phyloP scores from a whole-genome alignment of 139 green algal genomes.

The Trebouxia sp. region DNA sequence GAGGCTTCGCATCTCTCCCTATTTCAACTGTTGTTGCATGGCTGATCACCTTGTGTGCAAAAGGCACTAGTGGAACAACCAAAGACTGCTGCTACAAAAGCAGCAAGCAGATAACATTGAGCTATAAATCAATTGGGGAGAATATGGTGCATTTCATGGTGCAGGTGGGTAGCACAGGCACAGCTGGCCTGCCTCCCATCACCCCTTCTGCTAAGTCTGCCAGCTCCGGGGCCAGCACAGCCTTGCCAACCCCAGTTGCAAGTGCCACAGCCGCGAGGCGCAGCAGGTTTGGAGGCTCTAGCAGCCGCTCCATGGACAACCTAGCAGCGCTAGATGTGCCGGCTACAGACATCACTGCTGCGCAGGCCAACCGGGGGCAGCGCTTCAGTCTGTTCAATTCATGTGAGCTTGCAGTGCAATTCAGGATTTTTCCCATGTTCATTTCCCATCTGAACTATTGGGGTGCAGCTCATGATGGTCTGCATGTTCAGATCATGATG shows the following conservation, averaged over 20 bases:
- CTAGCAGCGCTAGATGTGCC: neutral
- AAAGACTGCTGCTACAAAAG: too few relatives aligned
- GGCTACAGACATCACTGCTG: neutral
- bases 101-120: too few relatives aligned
- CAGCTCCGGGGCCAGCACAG: constrained; percentile 8
- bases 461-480: too few relatives aligned
- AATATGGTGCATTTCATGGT: neutral
- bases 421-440: too few relatives aligned
- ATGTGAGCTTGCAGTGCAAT: neutral
- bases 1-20: too few relatives aligned
- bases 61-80: too few relatives aligned
- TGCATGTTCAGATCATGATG: too few relatives aligned
- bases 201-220: neutral
- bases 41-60: too few relatives aligned
- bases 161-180: constrained; percentile 6
- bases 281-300: constrained; percentile 19
- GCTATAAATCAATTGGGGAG: too few relatives aligned
- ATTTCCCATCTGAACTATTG: too few relatives aligned
- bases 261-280: neutral
- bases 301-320: constrained; percentile 6
- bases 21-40: too few relatives aligned
- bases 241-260: neutral
- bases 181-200: neutral
- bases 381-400: constrained; percentile 20
- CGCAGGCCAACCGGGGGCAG: neutral